These are phyloP conservation scores for Penicillium occitanis DNA, from an alignment of 2,329 filamentous ascomycete genomes.

Conservation along the genomic window DNA sequence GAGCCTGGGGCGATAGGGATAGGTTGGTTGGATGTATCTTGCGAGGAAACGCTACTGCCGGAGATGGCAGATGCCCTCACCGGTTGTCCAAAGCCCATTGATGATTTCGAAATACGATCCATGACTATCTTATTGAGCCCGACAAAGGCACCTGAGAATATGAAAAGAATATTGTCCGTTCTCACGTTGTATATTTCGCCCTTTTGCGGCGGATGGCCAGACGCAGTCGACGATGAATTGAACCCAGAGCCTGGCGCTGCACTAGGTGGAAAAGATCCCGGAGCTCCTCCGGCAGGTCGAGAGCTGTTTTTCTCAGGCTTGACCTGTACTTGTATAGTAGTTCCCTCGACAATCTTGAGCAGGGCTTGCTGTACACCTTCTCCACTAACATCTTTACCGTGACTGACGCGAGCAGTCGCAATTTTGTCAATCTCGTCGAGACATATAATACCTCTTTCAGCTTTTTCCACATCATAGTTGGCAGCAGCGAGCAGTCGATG, in stretches of 20 bases:
- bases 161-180: slow-evolving; percentile 95
- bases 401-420: slow-evolving; percentile 78
- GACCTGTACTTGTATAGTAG: slow-evolving; percentile 85
- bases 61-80: slow-evolving; percentile 57
- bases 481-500: slow-evolving; percentile 85
- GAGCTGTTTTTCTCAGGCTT: slow-evolving; percentile 58
- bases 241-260: slow-evolving; percentile 20
- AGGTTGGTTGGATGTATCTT: slow-evolving; percentile 32
- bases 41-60: slow-evolving; percentile 28
- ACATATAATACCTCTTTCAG: slow-evolving; percentile 91
- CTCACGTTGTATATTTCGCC: slow-evolving; percentile 70
- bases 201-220: slow-evolving; percentile 45
- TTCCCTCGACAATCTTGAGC: slow-evolving; percentile 93
- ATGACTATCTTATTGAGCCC: slow-evolving; percentile 85
- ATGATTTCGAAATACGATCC: slow-evolving; percentile 79
- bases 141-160: slow-evolving; percentile 93
- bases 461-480: slow-evolving; percentile 79
- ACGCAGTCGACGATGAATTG: slow-evolving; percentile 28
- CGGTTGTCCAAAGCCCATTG: slow-evolving; percentile 88
- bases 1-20: slow-evolving; percentile 61
- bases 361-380: slow-evolving; percentile 96
- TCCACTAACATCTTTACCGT: slow-evolving; percentile 90
- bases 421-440: slow-evolving; percentile 98
- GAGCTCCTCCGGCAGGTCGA: slow-evolving; percentile 36
- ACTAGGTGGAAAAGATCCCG: slow-evolving; percentile 23